phyloP scores from a whole-genome alignment of 164 flowering plant species.

The Dillenia turbinata region DNA sequence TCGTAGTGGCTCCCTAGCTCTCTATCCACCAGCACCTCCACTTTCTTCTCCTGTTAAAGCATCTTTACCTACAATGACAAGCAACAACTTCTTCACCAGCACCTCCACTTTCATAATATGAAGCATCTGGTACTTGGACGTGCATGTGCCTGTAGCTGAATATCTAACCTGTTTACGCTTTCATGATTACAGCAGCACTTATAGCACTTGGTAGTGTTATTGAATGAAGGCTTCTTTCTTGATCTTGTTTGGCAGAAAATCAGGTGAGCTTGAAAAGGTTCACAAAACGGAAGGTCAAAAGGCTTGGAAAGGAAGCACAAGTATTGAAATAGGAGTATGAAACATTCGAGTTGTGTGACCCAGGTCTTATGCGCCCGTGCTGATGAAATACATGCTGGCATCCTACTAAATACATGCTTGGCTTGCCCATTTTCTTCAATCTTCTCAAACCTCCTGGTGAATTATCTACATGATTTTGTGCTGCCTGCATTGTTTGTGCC shows the following conservation, averaged over 20 bases:
- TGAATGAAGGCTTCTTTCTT: conserved; percentile 3
- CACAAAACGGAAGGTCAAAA: conserved; percentile 64
- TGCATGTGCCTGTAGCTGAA: too few species aligned
- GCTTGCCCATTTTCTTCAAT: conserved; percentile 79
- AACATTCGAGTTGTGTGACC: conserved; percentile 54
- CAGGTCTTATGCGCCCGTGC: conserved; percentile 68
- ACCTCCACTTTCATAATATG: too few species aligned
- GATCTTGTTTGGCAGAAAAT: conserved; percentile 39
- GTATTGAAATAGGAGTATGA: conserved; percentile 69
- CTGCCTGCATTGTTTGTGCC: conserved; percentile 70
- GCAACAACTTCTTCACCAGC: too few species aligned
- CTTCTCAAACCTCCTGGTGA: conserved; percentile 77
- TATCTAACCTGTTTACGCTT: too few species aligned
- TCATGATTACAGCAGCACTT: too few species aligned
- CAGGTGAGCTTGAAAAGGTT: conserved; percentile 80
- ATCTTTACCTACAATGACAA: too few species aligned
- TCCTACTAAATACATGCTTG: conserved; percentile 65
- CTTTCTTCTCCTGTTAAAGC: too few species aligned
- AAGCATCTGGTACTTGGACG: too few species aligned
- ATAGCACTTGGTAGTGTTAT: too few species aligned
- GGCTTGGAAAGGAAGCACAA: conserved; percentile 68
- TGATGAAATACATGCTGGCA: conserved; percentile 61
- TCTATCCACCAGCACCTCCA: too few species aligned
- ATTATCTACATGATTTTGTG: conserved; percentile 68
- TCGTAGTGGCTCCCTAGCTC: too few species aligned